Evolutionary conservation across 495 filamentous ascomycete species (phyloP).

Genomic region (Aspergillus cavernicola): DNA sequence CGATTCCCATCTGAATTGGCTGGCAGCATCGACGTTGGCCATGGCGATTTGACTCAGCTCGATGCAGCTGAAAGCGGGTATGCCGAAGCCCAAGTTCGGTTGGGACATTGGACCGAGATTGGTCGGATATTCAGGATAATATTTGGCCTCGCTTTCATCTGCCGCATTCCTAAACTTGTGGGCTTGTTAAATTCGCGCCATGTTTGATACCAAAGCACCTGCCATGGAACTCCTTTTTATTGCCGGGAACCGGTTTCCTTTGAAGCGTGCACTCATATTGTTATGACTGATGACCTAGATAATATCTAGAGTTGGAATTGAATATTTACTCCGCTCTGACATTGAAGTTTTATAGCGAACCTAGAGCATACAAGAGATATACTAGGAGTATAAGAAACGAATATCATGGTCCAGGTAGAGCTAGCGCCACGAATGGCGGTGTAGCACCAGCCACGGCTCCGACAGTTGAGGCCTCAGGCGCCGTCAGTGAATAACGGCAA

Average conservation of each 20-base stretch:
- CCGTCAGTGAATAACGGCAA: not conserved
- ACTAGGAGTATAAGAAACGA: no score
- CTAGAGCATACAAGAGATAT: no score
- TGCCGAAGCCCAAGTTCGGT: slow-evolving; percentile 55
- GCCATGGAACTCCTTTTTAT: not conserved
- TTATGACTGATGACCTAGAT: slow-evolving; percentile 14
- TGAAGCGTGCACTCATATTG: slow-evolving; percentile 3
- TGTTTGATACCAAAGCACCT: not conserved
- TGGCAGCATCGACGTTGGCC: slow-evolving; percentile 36
- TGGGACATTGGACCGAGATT: slow-evolving; percentile 51
- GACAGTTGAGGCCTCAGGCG: slow-evolving; percentile 12
- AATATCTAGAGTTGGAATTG: slow-evolving; percentile 3
- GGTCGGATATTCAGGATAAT: slow-evolving; percentile 54
- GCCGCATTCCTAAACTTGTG: slow-evolving; percentile 25
- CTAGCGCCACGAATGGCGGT: slow-evolving; percentile 19
- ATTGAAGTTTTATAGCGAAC: no score
- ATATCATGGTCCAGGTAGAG: no score
- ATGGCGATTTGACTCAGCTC: slow-evolving; percentile 31
- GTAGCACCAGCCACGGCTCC: slow-evolving; percentile 10
- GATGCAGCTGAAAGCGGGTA: slow-evolving; percentile 43
- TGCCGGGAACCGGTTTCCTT: not conserved
- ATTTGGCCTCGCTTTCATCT: slow-evolving; percentile 26
- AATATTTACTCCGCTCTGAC: not conserved
- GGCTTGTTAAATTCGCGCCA: not conserved
- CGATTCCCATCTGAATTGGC: slow-evolving; percentile 58